Conservation (phyloP, 331 rosid species). For the Pyrus hybrid region DNA sequence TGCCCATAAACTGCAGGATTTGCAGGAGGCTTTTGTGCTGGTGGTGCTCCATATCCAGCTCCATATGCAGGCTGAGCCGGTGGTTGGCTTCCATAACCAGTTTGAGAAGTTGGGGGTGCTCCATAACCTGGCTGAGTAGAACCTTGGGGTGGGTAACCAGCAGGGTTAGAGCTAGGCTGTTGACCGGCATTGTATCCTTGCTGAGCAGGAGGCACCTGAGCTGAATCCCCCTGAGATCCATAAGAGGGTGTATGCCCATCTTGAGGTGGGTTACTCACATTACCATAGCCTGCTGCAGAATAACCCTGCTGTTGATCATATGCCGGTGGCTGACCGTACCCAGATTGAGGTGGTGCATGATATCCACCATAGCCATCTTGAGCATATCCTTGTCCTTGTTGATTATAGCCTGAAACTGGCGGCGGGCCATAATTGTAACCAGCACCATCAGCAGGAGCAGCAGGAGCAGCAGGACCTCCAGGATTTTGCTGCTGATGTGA, state of each 20-base stretch:
- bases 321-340: conserved; percentile 71
- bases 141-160: conserved; percentile 63
- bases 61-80: conserved; percentile 46
- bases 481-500: conserved; percentile 70
- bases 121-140: conserved; percentile 68
- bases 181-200: conserved; percentile 58
- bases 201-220: conserved; percentile 60
- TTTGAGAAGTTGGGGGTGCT: conserved; percentile 61
- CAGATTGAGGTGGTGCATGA: conserved; percentile 62
- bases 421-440: conserved; percentile 65
- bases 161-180: conserved; percentile 73
- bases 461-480: conserved; percentile 51
- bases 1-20: conserved; percentile 71
- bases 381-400: conserved; percentile 69
- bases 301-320: conserved; percentile 98
- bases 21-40: conserved; percentile 59
- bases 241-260: conserved; percentile 60
- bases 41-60: conserved; percentile 72
- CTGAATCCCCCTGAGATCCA: conserved; percentile 71
- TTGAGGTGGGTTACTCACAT: conserved; percentile 52
- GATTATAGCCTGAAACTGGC: conserved; percentile 68
- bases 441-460: conserved; percentile 54
- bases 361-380: conserved; percentile 84
- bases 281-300: conserved; percentile 54
- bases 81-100: conserved; percentile 69